Percentiles rank a stretch among this genome's conserved stretches.
These are phyloP conservation scores for Paramecium biaurelia DNA, from an alignment of 73 alveolate species.

Conservation along the genomic window DNA sequence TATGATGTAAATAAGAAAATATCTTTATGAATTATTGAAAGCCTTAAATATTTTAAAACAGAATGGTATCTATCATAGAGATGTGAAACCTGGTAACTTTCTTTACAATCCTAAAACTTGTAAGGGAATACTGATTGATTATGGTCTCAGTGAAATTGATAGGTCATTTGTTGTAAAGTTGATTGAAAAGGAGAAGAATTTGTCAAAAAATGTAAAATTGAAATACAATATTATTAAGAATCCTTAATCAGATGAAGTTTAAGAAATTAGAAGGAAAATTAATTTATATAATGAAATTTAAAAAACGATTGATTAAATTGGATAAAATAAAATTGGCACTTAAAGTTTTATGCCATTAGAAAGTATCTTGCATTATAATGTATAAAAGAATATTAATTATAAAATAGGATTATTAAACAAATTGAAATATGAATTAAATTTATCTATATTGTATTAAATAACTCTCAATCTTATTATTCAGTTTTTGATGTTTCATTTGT, in stretches of 20 bases:
- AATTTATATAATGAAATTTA: constrained; percentile 50
- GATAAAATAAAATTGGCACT: constrained; percentile 90
- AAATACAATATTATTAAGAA: not conserved
- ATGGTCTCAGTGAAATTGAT: constrained; percentile 92
- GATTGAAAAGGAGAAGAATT: constrained; percentile 76
- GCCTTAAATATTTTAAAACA: constrained; percentile 79
- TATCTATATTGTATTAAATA: not conserved
- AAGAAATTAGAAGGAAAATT: constrained; percentile 60
- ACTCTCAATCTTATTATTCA: not conserved
- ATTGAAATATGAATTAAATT: not conserved
- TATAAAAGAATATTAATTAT: not conserved
- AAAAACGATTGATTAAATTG: constrained; percentile 45
- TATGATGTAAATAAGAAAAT: constrained; percentile 69
- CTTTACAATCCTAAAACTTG: constrained; percentile 83
- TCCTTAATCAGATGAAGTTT: constrained; percentile 59
- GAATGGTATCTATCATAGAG: constrained; percentile 93
- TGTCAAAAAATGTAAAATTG: constrained; percentile 75
- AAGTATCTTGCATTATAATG: constrained; percentile 76
- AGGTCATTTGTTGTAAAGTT: constrained; percentile 70
- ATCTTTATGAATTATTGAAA: constrained; percentile 81
- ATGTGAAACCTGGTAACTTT: constrained; percentile 94
- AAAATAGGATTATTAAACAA: constrained; percentile 60
- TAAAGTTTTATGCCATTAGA: constrained; percentile 95
- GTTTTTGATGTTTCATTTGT: not conserved
- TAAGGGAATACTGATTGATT: constrained; percentile 90